Evolutionary conservation across 208 protist genomes (phyloP), one percentile per base, ranked within the genome.

Genomic region (Leishmania aethiopica): DNA sequence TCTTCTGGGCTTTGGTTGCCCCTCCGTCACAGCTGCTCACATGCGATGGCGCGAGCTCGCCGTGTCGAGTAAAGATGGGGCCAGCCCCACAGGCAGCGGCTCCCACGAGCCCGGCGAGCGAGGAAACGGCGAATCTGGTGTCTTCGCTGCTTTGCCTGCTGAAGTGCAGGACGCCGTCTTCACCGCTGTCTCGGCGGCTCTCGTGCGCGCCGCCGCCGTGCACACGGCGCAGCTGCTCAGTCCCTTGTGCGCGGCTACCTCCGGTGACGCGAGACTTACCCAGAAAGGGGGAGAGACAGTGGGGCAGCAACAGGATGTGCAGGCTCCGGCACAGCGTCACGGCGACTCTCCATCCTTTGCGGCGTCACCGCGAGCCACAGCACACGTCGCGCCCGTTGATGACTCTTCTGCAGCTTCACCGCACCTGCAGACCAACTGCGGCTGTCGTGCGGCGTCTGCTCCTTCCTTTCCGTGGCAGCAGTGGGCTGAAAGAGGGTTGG

Each of bases 131-230:
- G 67, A 72, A 11, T 15, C 22, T 32, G 7, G 67, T n/a, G 67
- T 72, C 67, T 72, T 72, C 40, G 40, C 5, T 13, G 22, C 37
- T 67, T 60, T 78, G 22, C 40, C 75, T 51, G 13, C 75, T 35
- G 45, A 40, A 11, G 6, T 78, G 75, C 17, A 28, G 19, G 81
- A 75, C 42, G 19, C 28, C 7, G 7, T 80, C 32, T 84, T 77
- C 42, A 47, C 59, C 11, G 2, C 55, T 15, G 19, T 84, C 22
- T 62, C 71, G 8, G 81, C 76, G 13, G 70, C 59, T n/a, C 35
- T 84, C n/a, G 62, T 84, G 25, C 81, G 81, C n/a, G 53, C 57
- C 3, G 74, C 75, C 6, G 76, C 81, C 10, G 51, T 84, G 67
- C 71, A 77, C 47, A 72, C 81, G 45, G 81, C 81, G 40, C 75